A percentile compares a stretch with the other conserved stretches of the same genome.
Conservation (phyloP, 2,329 filamentous ascomycete genomes). For the Bipolaris bicolor region DNA sequence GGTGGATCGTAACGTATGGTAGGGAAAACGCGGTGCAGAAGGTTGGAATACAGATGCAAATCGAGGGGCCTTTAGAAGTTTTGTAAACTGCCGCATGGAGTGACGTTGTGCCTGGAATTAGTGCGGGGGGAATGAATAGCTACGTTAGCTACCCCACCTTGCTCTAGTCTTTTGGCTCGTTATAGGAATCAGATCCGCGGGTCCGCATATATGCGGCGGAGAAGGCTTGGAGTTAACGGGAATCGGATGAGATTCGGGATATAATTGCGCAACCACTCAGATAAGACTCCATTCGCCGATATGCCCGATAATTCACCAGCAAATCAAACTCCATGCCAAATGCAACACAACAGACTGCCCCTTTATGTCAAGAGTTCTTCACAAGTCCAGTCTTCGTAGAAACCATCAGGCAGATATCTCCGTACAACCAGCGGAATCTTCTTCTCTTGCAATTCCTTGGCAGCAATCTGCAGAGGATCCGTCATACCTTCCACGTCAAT, state of each 20-base stretch:
- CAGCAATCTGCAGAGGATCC: constrained; percentile 94
- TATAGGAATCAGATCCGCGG: constrained; percentile 40
- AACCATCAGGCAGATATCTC: constrained; percentile 95
- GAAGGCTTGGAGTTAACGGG: constrained; percentile 32
- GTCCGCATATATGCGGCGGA: constrained; percentile 36
- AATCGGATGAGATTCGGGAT: constrained; percentile 47
- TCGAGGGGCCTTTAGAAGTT: constrained; percentile 28
- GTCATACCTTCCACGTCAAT: constrained; percentile 98
- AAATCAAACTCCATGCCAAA: constrained; percentile 43
- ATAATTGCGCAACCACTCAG: constrained; percentile 30
- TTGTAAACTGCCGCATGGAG: constrained; percentile 30
- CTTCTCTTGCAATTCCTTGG: constrained; percentile 97
- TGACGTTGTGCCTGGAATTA: constrained; percentile 42
- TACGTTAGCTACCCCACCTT: constrained; percentile 40
- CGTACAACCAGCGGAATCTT: constrained; percentile 97
- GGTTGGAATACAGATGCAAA: constrained; percentile 17
- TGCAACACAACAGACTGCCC: constrained; percentile 34
- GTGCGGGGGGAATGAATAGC: constrained; percentile 40
- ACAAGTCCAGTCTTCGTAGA: constrained; percentile 99
- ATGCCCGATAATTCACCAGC: constrained; percentile 37
- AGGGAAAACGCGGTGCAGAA: constrained; percentile 16
- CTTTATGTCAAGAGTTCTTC: constrained; percentile 75
- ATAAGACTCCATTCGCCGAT: constrained; percentile 44
- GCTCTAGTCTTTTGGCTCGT: constrained; percentile 34
- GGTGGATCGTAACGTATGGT: constrained; percentile 27